Base-by-base conservation (phyloP, 768 basidiomycete genomes). In the Russula foetens region DNA sequence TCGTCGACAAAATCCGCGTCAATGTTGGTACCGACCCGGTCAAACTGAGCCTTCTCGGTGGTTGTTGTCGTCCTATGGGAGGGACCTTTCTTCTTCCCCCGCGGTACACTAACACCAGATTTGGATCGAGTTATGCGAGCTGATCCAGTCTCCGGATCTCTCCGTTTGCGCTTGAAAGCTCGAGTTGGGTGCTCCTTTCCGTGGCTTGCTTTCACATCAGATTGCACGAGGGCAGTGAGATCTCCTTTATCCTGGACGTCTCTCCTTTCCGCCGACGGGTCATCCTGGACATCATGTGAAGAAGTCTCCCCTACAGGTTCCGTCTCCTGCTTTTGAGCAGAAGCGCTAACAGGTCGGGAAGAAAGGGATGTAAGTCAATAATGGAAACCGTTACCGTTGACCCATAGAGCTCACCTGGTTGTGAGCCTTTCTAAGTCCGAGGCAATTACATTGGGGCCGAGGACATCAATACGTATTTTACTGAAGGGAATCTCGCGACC, bases 91-190 rank as follows among this genome's bases (percentile, higher is more conserved):
- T 60, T 60, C 48, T 11, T 38, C 38, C 31, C 51, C 12, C 58
- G 57, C 52, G 54, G 59, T 23, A 56, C 56, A 19, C 48, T 15
- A 33, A 43, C 66, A 21, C 54, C 39, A 39, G 68, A 60, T 57
- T 63, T 58, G 3, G 70, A 69, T 26, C 70, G 66, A 2, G 70
- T 71, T 23, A 68, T 24, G 19, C 68, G 70, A 53, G 56, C 29
- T 0, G 67, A 53, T 17, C 53, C 41, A 1, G 58, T 23, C 6
- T 58, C 44, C 7, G 67, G 63, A 8, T 64, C 57, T 11, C 29
- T 63, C 24, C 68, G 65, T 58, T 71, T 73, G 57, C 72, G 69
- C 59, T 69, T 71, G 38, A 65, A 55, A 2, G 58, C 29, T 21
- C 62, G 50, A 4, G 26, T 31, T 41, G 43, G 17, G 31, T 46